Evolutionary conservation across 78 protist genomes (phyloP), one percentile per base, ranked within the genome.

Genomic region (Speleostelium caveatum): DNA sequence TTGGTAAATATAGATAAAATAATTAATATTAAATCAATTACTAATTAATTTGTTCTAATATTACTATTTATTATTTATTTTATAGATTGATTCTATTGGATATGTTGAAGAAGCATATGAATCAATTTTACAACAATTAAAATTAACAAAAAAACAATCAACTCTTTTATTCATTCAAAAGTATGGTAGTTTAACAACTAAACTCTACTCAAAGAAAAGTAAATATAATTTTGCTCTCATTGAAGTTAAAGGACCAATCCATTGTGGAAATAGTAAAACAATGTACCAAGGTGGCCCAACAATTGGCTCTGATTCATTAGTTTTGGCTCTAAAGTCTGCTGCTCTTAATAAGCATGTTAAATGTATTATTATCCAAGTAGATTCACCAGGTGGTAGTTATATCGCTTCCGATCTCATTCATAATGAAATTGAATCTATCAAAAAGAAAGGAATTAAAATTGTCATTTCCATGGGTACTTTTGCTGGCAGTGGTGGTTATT

Each of bases 401-500:
- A 45, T 68, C n/a, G 92, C 92, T 0, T 68, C 78, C 0, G 76
- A 72, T 39, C 12, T 59, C 12, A 67, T 86, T 6, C 79, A 67
- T 38, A 55, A 53, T 8, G 92, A 86, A 17, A 86, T 86, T 59
- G 86, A 86, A 28, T 12, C n/a, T 21, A 56, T 73, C 14, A 86
- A 86, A 58, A 66, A 68, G 26, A 67, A 62, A 0, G 92, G 92
- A 10, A 86, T 59, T 32, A 86, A 86, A 49, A 42, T 86, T 16
- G 72, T 86, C 1, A 66, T 71, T 28, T 39, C 49, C 16, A 86
- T 86, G 92, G 92, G 92, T 10, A 28, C 63, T 0, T 33, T 42
- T 53, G 88, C 90, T 28, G 94, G 86, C 22, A 26, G 56, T 14
- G 94, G 94, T 58, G 94, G 94, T 24, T 90, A 90, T 38, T 90